These are phyloP conservation scores for Anthostomella pinea DNA, from an alignment of 2,329 filamentous ascomycete species.

Conservation along the genomic window DNA sequence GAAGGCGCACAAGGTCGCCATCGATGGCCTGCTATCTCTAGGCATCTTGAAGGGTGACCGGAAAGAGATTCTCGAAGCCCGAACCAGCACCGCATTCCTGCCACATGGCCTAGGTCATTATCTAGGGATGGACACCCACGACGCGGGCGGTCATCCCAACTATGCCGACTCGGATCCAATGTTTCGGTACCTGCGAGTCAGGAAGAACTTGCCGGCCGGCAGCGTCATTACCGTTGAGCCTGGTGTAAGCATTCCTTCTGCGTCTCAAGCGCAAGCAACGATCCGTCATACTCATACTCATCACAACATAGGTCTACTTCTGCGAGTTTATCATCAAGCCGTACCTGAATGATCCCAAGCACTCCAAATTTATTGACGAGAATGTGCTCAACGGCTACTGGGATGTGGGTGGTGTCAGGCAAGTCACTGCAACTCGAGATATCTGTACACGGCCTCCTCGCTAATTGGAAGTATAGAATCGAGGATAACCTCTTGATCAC, in stretches of 20 bases:
- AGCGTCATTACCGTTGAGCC: constrained; percentile 94
- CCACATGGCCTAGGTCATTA: constrained; percentile 91
- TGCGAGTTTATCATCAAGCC: constrained; percentile 84
- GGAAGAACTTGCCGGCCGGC: constrained; percentile 70
- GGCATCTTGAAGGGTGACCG: constrained; percentile 69
- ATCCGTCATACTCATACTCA: too few relatives aligned
- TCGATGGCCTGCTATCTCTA: constrained; percentile 71
- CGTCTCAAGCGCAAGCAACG: too few relatives aligned
- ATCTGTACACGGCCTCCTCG: background rate
- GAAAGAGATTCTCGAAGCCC: constrained; percentile 70
- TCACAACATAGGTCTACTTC: constrained; percentile 69
- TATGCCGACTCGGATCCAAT: constrained; percentile 76
- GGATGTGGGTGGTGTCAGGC: constrained; percentile 73
- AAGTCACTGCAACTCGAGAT: constrained; percentile 26
- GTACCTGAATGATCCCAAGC: constrained; percentile 68
- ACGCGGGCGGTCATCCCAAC: constrained; percentile 75
- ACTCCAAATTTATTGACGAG: constrained; percentile 73
- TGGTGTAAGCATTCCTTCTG: constrained; percentile 55
- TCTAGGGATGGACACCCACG: constrained; percentile 89
- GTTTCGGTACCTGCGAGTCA: constrained; percentile 82
- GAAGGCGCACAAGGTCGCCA: constrained; percentile 76
- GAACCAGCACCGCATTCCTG: constrained; percentile 87
- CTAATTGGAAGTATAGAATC: constrained; percentile 40
- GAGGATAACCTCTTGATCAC: constrained; percentile 75
- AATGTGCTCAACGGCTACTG: constrained; percentile 75